A percentile compares a stretch with the other conserved stretches of the same genome.
Conservation (phyloP, 2,329 filamentous ascomycete genomes). For the Gaeumannomyces sp. region DNA sequence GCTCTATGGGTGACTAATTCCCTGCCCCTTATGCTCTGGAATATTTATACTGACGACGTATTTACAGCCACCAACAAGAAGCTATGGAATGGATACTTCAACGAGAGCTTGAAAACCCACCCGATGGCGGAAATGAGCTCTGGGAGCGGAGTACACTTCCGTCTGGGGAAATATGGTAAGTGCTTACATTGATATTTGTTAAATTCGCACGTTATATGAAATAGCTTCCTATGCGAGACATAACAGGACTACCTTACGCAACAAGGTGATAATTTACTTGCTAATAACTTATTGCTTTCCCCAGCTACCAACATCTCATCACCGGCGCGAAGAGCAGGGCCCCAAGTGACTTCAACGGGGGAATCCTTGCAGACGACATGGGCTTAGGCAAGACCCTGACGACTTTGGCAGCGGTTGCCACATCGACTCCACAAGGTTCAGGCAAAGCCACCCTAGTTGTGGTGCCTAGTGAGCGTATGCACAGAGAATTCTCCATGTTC, state of each 20-base stretch:
- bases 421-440: not conserved
- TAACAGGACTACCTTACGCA: no score
- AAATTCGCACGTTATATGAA: no score
- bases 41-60: not conserved
- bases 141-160: not conserved
- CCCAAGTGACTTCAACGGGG: not conserved
- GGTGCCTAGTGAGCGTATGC: not conserved
- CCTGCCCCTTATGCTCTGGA: no score
- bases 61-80: not conserved
- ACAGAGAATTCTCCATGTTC: no score
- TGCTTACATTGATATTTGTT: not conserved
- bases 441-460: conserved; percentile 1
- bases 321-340: not conserved
- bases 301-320: not conserved
- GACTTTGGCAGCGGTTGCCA: not conserved
- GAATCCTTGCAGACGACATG: not conserved
- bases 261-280: not conserved
- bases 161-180: not conserved
- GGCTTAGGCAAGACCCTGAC: not conserved
- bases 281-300: not conserved
- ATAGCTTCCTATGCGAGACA: no score
- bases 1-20: not conserved
- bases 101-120: not conserved
- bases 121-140: not conserved
- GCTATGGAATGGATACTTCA: not conserved